phyloP scores from a whole-genome alignment of 192 early-diverging fungal species.

The Helicostylum pulchrum region DNA sequence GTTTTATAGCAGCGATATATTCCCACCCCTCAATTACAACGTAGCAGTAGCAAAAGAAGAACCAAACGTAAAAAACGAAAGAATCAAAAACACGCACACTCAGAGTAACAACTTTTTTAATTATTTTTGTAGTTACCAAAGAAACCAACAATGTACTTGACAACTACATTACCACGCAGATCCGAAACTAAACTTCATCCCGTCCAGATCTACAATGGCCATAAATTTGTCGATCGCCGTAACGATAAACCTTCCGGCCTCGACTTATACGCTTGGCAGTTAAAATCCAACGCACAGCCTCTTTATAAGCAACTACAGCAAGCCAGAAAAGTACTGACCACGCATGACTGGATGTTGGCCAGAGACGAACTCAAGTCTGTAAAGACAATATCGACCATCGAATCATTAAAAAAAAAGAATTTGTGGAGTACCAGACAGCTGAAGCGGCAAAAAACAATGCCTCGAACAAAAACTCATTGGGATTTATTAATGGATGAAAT shows the following conservation, averaged over 20 bases:
- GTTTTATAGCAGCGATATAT: conserved; percentile 3
- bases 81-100: not conserved
- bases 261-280: conserved; percentile 36
- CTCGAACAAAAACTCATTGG: conserved; percentile 64
- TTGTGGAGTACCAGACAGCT: conserved; percentile 76
- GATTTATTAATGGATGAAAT: conserved; percentile 79
- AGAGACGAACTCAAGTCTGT: conserved; percentile 70
- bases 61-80: not conserved
- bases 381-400: conserved; percentile 62
- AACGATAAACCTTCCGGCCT: conserved; percentile 22
- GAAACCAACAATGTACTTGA: conserved; percentile 5
- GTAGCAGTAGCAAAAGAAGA: not conserved
- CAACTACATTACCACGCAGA: conserved; percentile 16
- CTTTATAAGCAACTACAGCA: conserved; percentile 57
- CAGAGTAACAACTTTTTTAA: not conserved
- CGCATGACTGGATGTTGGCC: conserved; percentile 78
- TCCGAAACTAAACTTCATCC: conserved; percentile 20
- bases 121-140: not conserved
- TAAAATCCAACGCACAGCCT: conserved; percentile 42
- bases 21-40: not conserved
- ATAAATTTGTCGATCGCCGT: conserved; percentile 20
- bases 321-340: conserved; percentile 64
- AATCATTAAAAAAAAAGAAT: conserved; percentile 61
- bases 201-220: conserved; percentile 32
- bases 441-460: conserved; percentile 54